Evolutionary conservation across 164 flowering plant genomes (phyloP), one percentile per base, ranked within the genome.

Genomic region (Vitis riparia): DNA sequence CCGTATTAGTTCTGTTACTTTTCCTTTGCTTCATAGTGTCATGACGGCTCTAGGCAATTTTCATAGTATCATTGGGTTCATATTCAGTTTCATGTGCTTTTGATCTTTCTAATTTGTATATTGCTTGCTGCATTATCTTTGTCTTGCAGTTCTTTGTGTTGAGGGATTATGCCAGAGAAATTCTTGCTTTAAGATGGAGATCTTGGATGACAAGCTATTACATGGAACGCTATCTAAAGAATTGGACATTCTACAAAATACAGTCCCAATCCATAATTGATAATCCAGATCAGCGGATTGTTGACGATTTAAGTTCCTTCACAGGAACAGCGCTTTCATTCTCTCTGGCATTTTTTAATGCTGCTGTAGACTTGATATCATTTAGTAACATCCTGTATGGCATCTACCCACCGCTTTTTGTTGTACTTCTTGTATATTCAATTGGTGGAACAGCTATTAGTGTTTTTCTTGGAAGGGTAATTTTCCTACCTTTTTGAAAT

Each of bases 211-310:
- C 98, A 49, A 81, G 78, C 71, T 88, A 82, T 82, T 95, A 93
- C 81, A 86, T 95, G 92, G 85, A 93, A 14, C 96, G 98, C 68
- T 95, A 93, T 81, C 82, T 93, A 32, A 82, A 79, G 78, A 80
- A 91, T 70, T 89, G 68, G 68, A 85, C 88, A 3, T 95, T 95
- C 74, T 95, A 93, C 84, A 89, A 78, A 78, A 91, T 95, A 64
- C 99, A 95, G 66, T 93, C 99, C 19, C 96, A 88, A 51, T 89
- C 98, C 49, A 87, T 89, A 19, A 86, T 95, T 66, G 99, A 95
- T 72, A 95, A 95, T 78, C 99, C 99, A 65, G 99, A 93, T 73
- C 99, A 95, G 79, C 88, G 99, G 51, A 91, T 95, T 76, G 99
- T 95, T 69, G 99, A 95, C 80, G 99, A 95, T 82, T 77, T 95